Evolutionary conservation across 2,329 filamentous ascomycete species (phyloP), one percentile per base, ranked within the genome.

Genomic region (Paraconiothyrium sp.): DNA sequence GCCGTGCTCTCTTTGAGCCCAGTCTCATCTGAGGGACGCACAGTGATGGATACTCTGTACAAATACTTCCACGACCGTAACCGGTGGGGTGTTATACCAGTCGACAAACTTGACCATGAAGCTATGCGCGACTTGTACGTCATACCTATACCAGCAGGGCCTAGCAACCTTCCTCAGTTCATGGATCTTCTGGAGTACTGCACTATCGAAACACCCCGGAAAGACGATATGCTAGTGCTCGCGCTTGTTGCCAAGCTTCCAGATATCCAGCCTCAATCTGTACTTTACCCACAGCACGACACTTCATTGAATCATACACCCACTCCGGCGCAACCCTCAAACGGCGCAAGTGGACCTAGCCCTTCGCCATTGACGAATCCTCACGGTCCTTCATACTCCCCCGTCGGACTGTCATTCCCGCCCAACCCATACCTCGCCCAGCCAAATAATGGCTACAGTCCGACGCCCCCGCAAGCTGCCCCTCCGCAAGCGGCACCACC

Each of bases 101-200:
- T 74, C 4, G 73, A 77, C 14, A 62, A 61, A 9, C 61, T 67
- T 14, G 90, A 90, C 14, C 92, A 94, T 73, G 86, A 88, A 22
- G 90, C 93, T 62, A 91, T 97, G 52, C 90, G 93, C 62, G 94
- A 98, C 74, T 92, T 94, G 1, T 98, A 98, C 76, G 86, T 98
- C 35, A 90, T 97, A 10, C 94, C 95, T 0, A 88, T 98, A 4
- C 88, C 93, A 35, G 85, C 89, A 5, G 93, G 92, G 37, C 87
- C 86, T 54, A 81, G 80, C 37, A 81, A 82, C 52, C 86, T 94
- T 47, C 94, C 95, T 0, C 92, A 94, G 64, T 97, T 97, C 71
- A 88, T 97, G 77, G 87, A 93, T 63, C 91, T 97, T 72, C 85
- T 98, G n/a, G 90, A 92, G 65, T 91, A 94, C 69, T 94, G 94